Evolutionary conservation across 768 basidiomycete species (phyloP), one percentile per base, ranked within the genome.

Genomic region (Hemileccinum impolitum): DNA sequence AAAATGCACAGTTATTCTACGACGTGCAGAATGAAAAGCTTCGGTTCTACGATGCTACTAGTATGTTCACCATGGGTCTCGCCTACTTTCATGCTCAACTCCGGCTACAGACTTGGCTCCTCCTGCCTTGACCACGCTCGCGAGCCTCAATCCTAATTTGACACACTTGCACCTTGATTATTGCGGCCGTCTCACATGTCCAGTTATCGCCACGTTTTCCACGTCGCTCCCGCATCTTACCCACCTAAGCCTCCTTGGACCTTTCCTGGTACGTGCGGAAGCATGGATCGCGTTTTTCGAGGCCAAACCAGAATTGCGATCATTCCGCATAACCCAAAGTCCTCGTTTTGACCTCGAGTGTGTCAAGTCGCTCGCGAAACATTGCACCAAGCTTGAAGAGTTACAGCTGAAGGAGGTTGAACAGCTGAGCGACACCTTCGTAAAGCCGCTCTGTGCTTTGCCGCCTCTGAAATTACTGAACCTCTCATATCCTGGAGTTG

Each of bases 1-100:
- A 91, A 50, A 96, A 93, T 51, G 90, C 80, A 0, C 78, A 75
- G 19, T 71, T 99, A 11, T 97, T 99, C 70, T 94, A 96, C 61
- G 84, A 84, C 50, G 71, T 80, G 2, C 68, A 78, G 19, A 87
- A 93, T 54, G 74, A 75, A 4, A 75, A 70, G 9, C 72, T 99
- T 30, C 80, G 76, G 0, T 69, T 99, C 34, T 94, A 90, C 59
- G 96, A 99, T 68, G 87, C 84, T 36, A 96, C 95, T 0, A 85
- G 93, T 95, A 64, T 56, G 87, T 70, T n/a, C 4, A 15, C 7
- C 37, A 12, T 48, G 2, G 37, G 18, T 28, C 39, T 19, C 14
- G 35, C 15, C 11, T 31, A 41, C n/a, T 15, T 35, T 9, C 18
- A 41, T 43, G 1, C 28, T 62, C 15, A 60, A 6, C 2, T 35